Base-by-base conservation (phyloP, 495 filamentous ascomycete genomes). In the Podospora pseudoanserina region DNA sequence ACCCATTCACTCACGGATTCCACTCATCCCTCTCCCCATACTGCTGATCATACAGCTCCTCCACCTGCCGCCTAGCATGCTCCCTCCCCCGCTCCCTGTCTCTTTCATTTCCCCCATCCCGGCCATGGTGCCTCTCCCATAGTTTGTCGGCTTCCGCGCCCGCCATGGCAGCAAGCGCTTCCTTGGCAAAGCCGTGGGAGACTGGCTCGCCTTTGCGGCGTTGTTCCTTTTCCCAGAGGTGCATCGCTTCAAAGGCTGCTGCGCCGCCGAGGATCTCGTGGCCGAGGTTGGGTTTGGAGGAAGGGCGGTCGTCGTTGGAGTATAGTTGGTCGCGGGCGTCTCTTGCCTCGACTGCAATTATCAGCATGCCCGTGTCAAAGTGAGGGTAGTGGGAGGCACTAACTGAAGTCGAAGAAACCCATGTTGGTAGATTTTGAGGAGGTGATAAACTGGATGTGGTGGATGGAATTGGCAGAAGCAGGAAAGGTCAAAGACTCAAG, bases 141-240 rank as follows among this genome's bases (percentile, higher is more conserved):
- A 94, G 82, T 80, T 89, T 92, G 83, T 96, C 92, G 67, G 92
- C 84, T 79, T 94, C 89, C 66, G 85, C 87, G 55, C 87, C 91
- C 60, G 88, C 90, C 60, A 92, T 74, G 70, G 87, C 91, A 58
- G 84, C 88, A 20, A 94, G 81, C 49, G 88, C 74, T 78, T 93
- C 91, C 83, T 94, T 94, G 77, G 92, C 92, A 74, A 92, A 88
- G 53, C 79, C 81, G 81, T 94, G 92, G 71, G 81, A 83, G 70
- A 92, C 88, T 1, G 82, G 68, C 80, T 91, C 88, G 82, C 91
- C 91, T 79, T 92, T 82, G 66, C 81, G 83, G 75, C 89, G 88
- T 80, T 92, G 88, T 67, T 87, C 81, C 77, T 93, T 87, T 79
- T 94, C 91, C 76, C 88, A 94, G 18, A 87, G 79, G 84, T 92